Evolutionary conservation across 73 alveolate genomes (phyloP), one percentile per base, ranked within the genome.

Genomic region (Durusdinium trenchii): DNA sequence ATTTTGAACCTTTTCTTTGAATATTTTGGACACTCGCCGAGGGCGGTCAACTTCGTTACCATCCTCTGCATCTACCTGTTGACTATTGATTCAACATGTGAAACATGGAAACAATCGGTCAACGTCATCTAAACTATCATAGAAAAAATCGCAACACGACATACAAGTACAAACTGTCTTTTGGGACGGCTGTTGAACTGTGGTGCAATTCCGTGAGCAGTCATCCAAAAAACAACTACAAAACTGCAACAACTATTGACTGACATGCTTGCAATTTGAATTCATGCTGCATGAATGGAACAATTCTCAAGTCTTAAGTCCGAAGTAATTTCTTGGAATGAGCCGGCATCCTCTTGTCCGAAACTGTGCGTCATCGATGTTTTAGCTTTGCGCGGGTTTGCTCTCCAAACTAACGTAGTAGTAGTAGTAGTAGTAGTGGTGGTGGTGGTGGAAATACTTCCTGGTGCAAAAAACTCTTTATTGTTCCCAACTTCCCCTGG

Each of bases 21-120:
- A 28, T 50, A 89, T 32, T 52, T 89, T 61, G 14, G 96, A 89
- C 6, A 89, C 86, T 47, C 85, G 36, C 14, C 96, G 96, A 36
- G 91, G 91, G 91, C 47, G 69, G 30, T 51, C 48, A 3, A 30
- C 91, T 46, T 54, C 69, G 32, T 69, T 47, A 9, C 35, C 64
- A 6, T 46, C 91, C 47, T 81, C 69, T 48, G 91, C 87, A 40
- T 54, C 87, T 9, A 61, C 87, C 64, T 81, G 64, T n/a, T n/a
- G n/a, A n/a, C n/a, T n/a, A n/a, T n/a, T n/a, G n/a, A n/a, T n/a
- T n/a, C n/a, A n/a, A n/a, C n/a, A n/a, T n/a, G n/a, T n/a, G n/a
- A n/a, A n/a, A n/a, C n/a, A n/a, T n/a, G n/a, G n/a, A n/a, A n/a
- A n/a, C n/a, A n/a, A n/a, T n/a, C n/a, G n/a, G n/a, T n/a, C n/a